Percentiles rank a stretch among this genome's conserved stretches.
Conservation (phyloP, 495 filamentous ascomycete species). For the Astrothelium macrocarpum region DNA sequence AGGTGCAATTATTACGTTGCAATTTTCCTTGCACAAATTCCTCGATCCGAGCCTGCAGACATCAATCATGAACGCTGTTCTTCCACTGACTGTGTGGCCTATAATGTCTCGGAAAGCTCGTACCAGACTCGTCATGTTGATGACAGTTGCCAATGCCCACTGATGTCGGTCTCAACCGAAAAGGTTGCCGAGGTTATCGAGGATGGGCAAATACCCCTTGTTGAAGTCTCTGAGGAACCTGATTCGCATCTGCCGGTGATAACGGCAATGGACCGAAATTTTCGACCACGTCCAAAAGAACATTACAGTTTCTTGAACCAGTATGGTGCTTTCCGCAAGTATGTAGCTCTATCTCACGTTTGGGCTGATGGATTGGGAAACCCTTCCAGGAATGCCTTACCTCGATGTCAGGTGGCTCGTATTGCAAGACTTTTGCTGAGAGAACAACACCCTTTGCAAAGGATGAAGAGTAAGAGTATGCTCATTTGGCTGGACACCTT, state of each 20-base stretch:
- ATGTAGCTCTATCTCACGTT: not conserved
- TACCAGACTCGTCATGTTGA: not conserved
- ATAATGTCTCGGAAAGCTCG: not conserved
- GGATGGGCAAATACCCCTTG: not conserved
- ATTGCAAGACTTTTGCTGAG: not conserved
- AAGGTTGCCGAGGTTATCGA: not conserved
- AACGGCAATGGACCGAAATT: not conserved
- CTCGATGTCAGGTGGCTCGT: not conserved
- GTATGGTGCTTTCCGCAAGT: not conserved
- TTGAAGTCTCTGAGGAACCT: not conserved
- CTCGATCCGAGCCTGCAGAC: not conserved
- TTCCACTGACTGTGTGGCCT: not conserved
- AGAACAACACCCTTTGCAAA: not conserved
- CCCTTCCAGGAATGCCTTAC: not conserved
- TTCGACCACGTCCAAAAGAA: not conserved
- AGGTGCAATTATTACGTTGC: not conserved
- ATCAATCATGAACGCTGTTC: not conserved
- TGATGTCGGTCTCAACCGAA: not conserved
- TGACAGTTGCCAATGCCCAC: not conserved
- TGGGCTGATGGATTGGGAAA: conserved; percentile 5
- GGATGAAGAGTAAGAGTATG: not conserved
- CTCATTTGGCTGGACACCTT: not conserved
- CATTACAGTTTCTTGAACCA: not conserved
- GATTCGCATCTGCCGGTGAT: not conserved
- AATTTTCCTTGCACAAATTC: conserved; percentile 1